Percentiles rank a stretch among this genome's conserved stretches.
These are phyloP conservation scores for Xanthoconium separans DNA, from an alignment of 1,284 basidiomycete species.

Conservation along the genomic window DNA sequence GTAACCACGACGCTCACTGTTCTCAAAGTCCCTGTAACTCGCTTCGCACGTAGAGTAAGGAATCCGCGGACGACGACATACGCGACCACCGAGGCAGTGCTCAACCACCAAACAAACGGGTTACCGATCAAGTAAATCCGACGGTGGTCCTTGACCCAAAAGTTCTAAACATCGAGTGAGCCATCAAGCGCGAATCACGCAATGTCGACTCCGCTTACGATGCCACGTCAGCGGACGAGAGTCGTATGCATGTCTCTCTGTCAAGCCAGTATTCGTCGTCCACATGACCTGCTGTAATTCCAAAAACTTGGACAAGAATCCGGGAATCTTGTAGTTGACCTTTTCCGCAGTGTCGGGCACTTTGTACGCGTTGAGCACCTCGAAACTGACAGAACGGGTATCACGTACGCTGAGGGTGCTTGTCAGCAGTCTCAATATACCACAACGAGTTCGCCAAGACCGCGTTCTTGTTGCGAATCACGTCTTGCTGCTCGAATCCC, in stretches of 20 bases:
- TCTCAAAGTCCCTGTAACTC: constrained; percentile 92
- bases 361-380: constrained; percentile 30
- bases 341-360: constrained; percentile 71
- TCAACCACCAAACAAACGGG: constrained; percentile 89
- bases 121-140: constrained; percentile 97
- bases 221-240: constrained; percentile 90
- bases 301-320: constrained; percentile 88
- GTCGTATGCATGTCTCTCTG: constrained; percentile 93
- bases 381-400: neutral
- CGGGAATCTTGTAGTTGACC: constrained; percentile 86
- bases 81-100: constrained; percentile 65
- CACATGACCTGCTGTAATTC: constrained; percentile 97
- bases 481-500: constrained; percentile 98
- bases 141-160: constrained; percentile 96
- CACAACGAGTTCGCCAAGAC: constrained; percentile 89
- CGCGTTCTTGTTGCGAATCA: constrained; percentile 97
- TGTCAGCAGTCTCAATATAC: constrained; percentile 85
- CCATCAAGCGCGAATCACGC: neutral
- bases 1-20: constrained; percentile 57
- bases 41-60: constrained; percentile 85
- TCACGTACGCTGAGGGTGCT: constrained; percentile 72
- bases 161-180: constrained; percentile 58
- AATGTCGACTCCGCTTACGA: constrained; percentile 57
- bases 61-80: constrained; percentile 75
- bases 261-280: constrained; percentile 95